phyloP scores from a whole-genome alignment of 2,329 filamentous ascomycete genomes.

The Diplodia scrobiculata region DNA sequence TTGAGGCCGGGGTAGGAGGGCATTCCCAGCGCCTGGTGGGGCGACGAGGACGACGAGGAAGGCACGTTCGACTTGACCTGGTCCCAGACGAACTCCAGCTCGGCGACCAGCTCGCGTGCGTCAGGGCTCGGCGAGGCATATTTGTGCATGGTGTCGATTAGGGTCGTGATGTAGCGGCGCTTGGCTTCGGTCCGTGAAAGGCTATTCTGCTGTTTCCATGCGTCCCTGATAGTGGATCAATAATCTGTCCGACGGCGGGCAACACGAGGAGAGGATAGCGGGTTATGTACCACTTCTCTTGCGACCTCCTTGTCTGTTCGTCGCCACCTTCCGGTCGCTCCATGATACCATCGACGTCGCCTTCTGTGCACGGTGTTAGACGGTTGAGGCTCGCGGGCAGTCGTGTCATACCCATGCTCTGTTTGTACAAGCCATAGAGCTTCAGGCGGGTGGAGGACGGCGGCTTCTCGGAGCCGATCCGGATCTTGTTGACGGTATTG shows the following conservation, averaged over 20 bases:
- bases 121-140: slow-evolving; percentile 86
- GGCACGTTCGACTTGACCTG: slow-evolving; percentile 85
- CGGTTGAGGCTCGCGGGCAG: background rate
- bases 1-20: slow-evolving; percentile 43
- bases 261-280: slow-evolving; percentile 31
- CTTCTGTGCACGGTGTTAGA: slow-evolving; percentile 58
- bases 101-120: slow-evolving; percentile 81
- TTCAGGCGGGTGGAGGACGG: slow-evolving; percentile 81
- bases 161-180: slow-evolving; percentile 58
- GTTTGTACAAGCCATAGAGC: slow-evolving; percentile 97
- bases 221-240: slow-evolving; percentile 63
- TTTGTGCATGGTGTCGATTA: slow-evolving; percentile 95
- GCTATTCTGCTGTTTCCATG: slow-evolving; percentile 86
- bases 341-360: slow-evolving; percentile 93
- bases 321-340: slow-evolving; percentile 66
- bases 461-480: slow-evolving; percentile 85
- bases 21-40: slow-evolving; percentile 39
- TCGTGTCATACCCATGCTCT: slow-evolving; percentile 73
- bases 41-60: slow-evolving; percentile 58
- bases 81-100: slow-evolving; percentile 99
- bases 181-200: slow-evolving; percentile 73
- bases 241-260: background rate
- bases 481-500: slow-evolving; percentile 97
- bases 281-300: slow-evolving; percentile 65
- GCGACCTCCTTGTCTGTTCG: slow-evolving; percentile 57